These are phyloP conservation scores for Pogostemon cablin DNA, from an alignment of 257 asterid species.

Conservation along the genomic window DNA sequence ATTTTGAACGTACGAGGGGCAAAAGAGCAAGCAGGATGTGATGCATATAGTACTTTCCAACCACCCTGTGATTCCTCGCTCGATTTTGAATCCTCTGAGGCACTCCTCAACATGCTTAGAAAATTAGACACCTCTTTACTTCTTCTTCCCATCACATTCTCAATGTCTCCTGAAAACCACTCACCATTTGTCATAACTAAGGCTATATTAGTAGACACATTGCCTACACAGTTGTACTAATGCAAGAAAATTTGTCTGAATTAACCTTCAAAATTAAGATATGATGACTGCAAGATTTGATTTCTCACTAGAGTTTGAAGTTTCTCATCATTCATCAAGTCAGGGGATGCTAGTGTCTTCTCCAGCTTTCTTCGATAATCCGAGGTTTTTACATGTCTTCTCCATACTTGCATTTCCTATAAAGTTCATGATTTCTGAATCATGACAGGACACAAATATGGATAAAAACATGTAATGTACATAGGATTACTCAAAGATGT, in stretches of 20 bases:
- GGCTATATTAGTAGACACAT: not conserved
- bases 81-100: slow-evolving; percentile 50
- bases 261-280: slow-evolving; percentile 41
- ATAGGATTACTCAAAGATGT: not conserved
- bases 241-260: not conserved
- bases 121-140: slow-evolving; percentile 64
- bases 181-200: slow-evolving; percentile 1
- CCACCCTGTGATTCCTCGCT: slow-evolving; percentile 41
- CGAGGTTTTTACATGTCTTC: slow-evolving; percentile 42
- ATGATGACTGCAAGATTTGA: slow-evolving; percentile 56
- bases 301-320: slow-evolving; percentile 59
- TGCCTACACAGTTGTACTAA: not conserved
- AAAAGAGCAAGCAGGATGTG: not conserved
- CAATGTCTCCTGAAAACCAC: slow-evolving; percentile 51
- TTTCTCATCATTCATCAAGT: slow-evolving; percentile 47
- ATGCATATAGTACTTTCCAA: slow-evolving; percentile 64
- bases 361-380: slow-evolving; percentile 64
- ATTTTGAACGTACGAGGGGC: not conserved
- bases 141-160: slow-evolving; percentile 57
- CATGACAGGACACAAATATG: not conserved
- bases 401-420: slow-evolving; percentile 46
- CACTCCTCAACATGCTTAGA: slow-evolving; percentile 77
- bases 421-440: slow-evolving; percentile 7
- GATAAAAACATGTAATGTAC: not conserved
- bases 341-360: slow-evolving; percentile 53